phyloP scores from a whole-genome alignment of 371 early-diverging fungal genomes.

The Phascolomyces articulosus region DNA sequence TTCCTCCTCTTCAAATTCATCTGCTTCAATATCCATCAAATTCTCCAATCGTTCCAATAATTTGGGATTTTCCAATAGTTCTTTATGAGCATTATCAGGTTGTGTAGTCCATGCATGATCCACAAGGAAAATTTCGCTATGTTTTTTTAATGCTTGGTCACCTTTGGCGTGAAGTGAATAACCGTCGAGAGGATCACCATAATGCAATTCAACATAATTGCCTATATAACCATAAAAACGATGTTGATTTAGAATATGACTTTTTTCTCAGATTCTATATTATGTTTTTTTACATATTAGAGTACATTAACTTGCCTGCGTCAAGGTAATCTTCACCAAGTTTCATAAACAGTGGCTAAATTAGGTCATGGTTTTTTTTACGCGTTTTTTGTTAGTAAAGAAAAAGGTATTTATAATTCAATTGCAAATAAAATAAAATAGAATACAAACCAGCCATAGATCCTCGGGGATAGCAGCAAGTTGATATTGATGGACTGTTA shows the following conservation, averaged over 20 bases:
- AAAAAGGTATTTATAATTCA: background rate
- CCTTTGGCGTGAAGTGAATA: conserved; percentile 63
- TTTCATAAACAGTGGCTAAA: conserved; percentile 61
- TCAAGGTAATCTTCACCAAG: conserved; percentile 65
- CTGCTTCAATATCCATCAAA: conserved; percentile 62
- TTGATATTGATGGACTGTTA: conserved; percentile 66
- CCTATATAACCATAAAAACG: conserved; percentile 19
- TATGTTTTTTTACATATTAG: background rate
- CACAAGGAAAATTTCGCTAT: conserved; percentile 69
- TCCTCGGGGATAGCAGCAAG: conserved; percentile 57
- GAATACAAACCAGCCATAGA: conserved; percentile 57
- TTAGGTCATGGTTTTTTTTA: too few relatives aligned
- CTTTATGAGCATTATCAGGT: conserved; percentile 56
- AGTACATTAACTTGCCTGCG: conserved; percentile 43
- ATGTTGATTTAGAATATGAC: too few relatives aligned
- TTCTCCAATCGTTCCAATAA: conserved; percentile 66
- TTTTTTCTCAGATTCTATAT: too few relatives aligned
- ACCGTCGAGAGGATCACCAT: conserved; percentile 57
- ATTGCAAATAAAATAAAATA: background rate
- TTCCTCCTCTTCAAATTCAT: conserved; percentile 40
- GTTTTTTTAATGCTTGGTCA: conserved; percentile 50
- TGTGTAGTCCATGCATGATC: conserved; percentile 80
- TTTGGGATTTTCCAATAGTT: conserved; percentile 52
- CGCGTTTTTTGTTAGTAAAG: too few relatives aligned
- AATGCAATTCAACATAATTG: conserved; percentile 54